Base-by-base conservation (phyloP, 805 yeast species). In the Blastobotrys chiropterorum region DNA sequence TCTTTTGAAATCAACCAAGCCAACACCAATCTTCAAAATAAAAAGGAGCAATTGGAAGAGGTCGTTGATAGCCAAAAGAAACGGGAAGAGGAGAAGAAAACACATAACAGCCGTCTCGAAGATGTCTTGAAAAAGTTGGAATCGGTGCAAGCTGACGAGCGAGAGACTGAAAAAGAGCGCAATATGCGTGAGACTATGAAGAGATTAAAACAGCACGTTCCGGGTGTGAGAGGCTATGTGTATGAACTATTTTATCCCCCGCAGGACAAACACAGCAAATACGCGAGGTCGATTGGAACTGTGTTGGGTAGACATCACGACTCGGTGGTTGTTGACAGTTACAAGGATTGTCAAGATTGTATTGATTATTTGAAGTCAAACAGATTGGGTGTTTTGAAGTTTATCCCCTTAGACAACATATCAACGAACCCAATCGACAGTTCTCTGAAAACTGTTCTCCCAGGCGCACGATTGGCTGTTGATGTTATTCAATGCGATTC, bases 331-430 rank as follows among this genome's bases (percentile, higher is more conserved):
- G 99, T 94, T 3, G 95, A 89, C 59, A 77, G 77, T 22, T 71
- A 81, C 3, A 65, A 79, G 7, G 76, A 83, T 19, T 95, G 95
- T 0, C 79, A 81, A 52, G 81, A 82, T 55, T 87, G 95, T 64
- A 85, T 94, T 56, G 79, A 81, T 6, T 85, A 84, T 52, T 71
- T 92, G 64, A 87, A 89, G 60, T 90, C 86, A 57, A 92, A 92
- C 63, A 77, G 96, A 57, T 73, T 85, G 11, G 98, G 98, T 46
- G 76, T 78, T 5, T 90, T 94, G 1, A 81, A 95, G 0, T 90
- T 94, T 61, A 85, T 94, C 53, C 98, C 99, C 0, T 70, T 94
- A 48, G 94, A 90, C 61, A 76, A 90, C 1, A 82, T 94, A 31
- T 78, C 74, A 6, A 79, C 81, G 1, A 75, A 70, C 38, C 72